These are phyloP conservation scores for Aotearoamyces nothofagi DNA, from an alignment of 2,329 filamentous ascomycete species.

Conservation along the genomic window DNA sequence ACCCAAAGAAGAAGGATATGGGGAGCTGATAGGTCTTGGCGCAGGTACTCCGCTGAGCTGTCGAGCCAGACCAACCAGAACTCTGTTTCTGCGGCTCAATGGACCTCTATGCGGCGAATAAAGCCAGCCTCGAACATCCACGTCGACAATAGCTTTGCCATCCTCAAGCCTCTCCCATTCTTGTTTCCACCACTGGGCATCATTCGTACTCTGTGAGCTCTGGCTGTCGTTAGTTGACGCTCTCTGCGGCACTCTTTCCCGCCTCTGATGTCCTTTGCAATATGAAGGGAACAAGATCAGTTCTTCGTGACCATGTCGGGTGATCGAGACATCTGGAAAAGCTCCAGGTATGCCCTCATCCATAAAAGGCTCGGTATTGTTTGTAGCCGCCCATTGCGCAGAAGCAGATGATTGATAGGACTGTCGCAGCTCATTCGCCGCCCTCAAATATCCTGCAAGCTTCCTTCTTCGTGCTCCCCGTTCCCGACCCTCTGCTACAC, in stretches of 20 bases:
- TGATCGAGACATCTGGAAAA: constrained; percentile 75
- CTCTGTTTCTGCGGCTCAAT: constrained; percentile 72
- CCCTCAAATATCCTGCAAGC: constrained; percentile 57
- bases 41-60: constrained; percentile 77
- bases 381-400: constrained; percentile 28
- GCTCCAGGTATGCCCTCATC: constrained; percentile 48
- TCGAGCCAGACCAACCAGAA: constrained; percentile 74
- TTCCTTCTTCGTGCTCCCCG: constrained; percentile 63
- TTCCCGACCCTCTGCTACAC: constrained; percentile 28
- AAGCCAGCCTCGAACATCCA: constrained; percentile 91
- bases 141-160: constrained; percentile 75
- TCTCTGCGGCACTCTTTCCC: no score
- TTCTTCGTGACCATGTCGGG: constrained; percentile 69
- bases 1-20: constrained; percentile 13
- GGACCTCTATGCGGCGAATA: constrained; percentile 76
- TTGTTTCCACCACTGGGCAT: constrained; percentile 60
- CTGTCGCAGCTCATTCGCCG: constrained; percentile 57
- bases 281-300: constrained; percentile 95
- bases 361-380: constrained; percentile 21
- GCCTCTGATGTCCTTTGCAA: constrained; percentile 38
- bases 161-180: constrained; percentile 73
- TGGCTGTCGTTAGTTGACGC: no score
- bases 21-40: constrained; percentile 24
- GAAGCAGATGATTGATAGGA: constrained; percentile 41
- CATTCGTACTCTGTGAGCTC: constrained; percentile 34